A percentile compares a stretch with the other conserved stretches of the same genome.
Evolutionary conservation across 148 eudicot genomes (phyloP).

Genomic region (Amaranthus cruentus): DNA sequence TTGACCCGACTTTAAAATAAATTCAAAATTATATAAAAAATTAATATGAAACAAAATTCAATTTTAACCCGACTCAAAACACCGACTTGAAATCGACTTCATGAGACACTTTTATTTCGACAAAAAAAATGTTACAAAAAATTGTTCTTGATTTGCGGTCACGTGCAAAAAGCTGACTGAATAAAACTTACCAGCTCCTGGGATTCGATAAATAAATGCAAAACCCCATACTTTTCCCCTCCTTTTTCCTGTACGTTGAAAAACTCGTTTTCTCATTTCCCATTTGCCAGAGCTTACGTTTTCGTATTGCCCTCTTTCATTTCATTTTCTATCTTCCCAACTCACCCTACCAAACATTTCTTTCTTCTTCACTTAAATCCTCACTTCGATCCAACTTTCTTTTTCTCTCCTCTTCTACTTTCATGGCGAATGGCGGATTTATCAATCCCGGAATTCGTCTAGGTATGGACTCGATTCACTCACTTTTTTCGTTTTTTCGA

Average conservation of each 20-base stretch:
- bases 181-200: conserved; percentile 15
- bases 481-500: neutral
- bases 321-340: neutral
- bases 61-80: no score
- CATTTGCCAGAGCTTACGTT: conserved; percentile 9
- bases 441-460: conserved; percentile 37
- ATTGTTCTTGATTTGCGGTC: neutral
- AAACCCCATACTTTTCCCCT: neutral
- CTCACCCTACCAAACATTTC: conserved; percentile 7
- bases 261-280: neutral
- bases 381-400: conserved; percentile 6
- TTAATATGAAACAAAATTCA: no score
- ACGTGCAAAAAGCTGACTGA: conserved; percentile 25
- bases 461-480: conserved; percentile 23
- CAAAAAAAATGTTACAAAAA: no score
- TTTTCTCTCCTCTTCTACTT: neutral
- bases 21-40: no score
- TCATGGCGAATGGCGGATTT: conserved; percentile 38
- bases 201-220: no score
- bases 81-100: no score
- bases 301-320: conserved; percentile 11
- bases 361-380: no score
- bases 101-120: no score
- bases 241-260: neutral
- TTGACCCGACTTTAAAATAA: no score